A percentile compares a stretch with the other conserved stretches of the same genome.
Conservation (phyloP, 2,329 filamentous ascomycete genomes). For the Aspergillus tubingensis region DNA sequence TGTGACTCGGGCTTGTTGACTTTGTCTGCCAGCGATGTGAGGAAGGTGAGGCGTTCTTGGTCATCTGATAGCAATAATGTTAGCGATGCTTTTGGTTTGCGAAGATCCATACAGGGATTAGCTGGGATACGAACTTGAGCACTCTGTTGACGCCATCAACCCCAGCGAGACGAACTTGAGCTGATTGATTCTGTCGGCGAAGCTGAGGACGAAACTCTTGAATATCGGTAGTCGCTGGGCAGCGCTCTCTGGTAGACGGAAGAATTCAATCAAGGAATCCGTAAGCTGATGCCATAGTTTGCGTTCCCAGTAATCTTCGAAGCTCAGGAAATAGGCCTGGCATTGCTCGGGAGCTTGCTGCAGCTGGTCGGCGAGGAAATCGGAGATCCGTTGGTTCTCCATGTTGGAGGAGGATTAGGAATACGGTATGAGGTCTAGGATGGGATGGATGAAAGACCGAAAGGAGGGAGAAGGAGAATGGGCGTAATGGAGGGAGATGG, state of each 20-base stretch:
- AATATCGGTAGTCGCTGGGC: slow-evolving; percentile 86
- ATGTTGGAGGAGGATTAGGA: slow-evolving; percentile 51
- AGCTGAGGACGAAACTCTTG: slow-evolving; percentile 91
- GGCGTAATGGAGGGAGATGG: slow-evolving; percentile 10
- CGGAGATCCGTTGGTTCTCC: slow-evolving; percentile 84
- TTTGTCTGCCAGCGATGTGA: slow-evolving; percentile 78
- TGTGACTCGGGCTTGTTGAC: slow-evolving; percentile 91
- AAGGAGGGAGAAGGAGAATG: slow-evolving; percentile 17
- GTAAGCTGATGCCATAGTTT: slow-evolving; percentile 99
- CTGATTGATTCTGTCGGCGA: slow-evolving; percentile 98
- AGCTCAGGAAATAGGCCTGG: slow-evolving; percentile 82
- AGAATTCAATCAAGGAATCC: slow-evolving; percentile 83
- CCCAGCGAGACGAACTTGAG: slow-evolving; percentile 92
- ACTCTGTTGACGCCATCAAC: slow-evolving; percentile 82
- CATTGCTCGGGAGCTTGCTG: slow-evolving; percentile 84
- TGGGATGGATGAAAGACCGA: slow-evolving; percentile 12
- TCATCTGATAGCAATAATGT: slow-evolving; percentile 63
- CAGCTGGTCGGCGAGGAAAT: slow-evolving; percentile 89
- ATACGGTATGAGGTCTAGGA: slow-evolving; percentile 6
- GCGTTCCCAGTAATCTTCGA: slow-evolving; percentile 97
- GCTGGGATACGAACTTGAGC: slow-evolving; percentile 41
- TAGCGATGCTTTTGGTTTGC: background rate
- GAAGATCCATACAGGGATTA: background rate
- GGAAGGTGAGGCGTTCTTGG: slow-evolving; percentile 80
- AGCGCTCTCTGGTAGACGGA: slow-evolving; percentile 76